Percentiles rank a stretch among this genome's conserved stretches.
These are phyloP conservation scores for Aureobasidium sp. DNA, from an alignment of 2,329 filamentous ascomycete genomes.

Conservation along the genomic window DNA sequence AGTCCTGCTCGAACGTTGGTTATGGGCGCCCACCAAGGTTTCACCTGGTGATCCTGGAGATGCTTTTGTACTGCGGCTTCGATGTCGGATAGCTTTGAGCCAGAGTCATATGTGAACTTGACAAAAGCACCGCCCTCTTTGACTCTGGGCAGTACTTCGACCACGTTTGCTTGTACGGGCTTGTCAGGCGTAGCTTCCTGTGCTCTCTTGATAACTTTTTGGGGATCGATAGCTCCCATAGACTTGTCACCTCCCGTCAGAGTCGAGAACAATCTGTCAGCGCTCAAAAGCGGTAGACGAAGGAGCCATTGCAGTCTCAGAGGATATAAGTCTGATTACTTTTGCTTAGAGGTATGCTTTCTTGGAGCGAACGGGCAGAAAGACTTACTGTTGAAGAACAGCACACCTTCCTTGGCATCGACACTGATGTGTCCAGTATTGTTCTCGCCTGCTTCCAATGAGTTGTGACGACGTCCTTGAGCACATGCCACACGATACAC, in stretches of 20 bases:
- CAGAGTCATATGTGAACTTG: conserved; percentile 56
- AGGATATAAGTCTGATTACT: conserved; percentile 67
- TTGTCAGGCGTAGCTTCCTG: conserved; percentile 20
- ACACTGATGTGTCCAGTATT: conserved; percentile 77
- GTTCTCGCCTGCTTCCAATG: conserved; percentile 49
- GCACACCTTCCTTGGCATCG: conserved; percentile 66
- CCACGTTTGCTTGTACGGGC: conserved; percentile 53
- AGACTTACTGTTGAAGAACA: conserved; percentile 79
- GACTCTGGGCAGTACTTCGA: conserved; percentile 72
- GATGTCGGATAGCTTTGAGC: conserved; percentile 41
- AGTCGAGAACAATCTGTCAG: conserved; percentile 40
- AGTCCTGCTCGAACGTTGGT: conserved; percentile 61
- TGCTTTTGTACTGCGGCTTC: conserved; percentile 56
- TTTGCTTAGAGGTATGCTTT: background rate
- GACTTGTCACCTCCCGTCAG: conserved; percentile 46
- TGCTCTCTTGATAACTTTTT: conserved; percentile 44
- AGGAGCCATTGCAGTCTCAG: conserved; percentile 62
- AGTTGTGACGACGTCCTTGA: conserved; percentile 23
- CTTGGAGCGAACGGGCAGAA: background rate
- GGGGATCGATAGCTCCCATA: conserved; percentile 50
- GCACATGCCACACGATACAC: conserved; percentile 10
- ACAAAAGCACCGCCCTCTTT: conserved; percentile 93
- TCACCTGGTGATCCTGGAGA: conserved; percentile 63
- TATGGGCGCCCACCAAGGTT: conserved; percentile 87
- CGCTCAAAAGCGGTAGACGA: conserved; percentile 42